These are phyloP conservation scores for Emergomyces orientalis DNA, from an alignment of 2,329 filamentous ascomycete genomes.

Conservation along the genomic window DNA sequence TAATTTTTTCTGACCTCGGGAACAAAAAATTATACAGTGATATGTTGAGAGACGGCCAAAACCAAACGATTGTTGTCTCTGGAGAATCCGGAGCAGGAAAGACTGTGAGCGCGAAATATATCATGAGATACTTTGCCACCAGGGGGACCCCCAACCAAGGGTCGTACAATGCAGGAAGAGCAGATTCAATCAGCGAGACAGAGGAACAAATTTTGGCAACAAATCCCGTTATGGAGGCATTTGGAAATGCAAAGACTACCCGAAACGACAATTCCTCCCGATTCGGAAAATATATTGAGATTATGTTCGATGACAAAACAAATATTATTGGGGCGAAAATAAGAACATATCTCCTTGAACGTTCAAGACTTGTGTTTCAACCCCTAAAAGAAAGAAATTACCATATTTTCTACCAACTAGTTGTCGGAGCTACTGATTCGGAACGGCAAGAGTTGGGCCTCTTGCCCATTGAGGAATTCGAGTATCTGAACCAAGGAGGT, in stretches of 20 bases:
- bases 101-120: slow-evolving; percentile 98
- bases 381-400: slow-evolving; percentile 97
- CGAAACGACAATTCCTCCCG: slow-evolving; percentile 98
- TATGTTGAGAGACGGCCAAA: slow-evolving; percentile 91
- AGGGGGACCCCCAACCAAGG: slow-evolving; percentile 86
- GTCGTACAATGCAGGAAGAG: slow-evolving; percentile 62
- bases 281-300: slow-evolving; percentile 99
- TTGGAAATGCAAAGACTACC: slow-evolving; percentile 99
- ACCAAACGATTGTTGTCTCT: slow-evolving; percentile 98
- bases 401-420: slow-evolving; percentile 96
- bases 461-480: slow-evolving; percentile 77
- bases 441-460: slow-evolving; percentile 73
- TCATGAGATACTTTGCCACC: slow-evolving; percentile 99
- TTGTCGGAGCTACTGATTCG: slow-evolving; percentile 78
- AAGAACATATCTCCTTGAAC: slow-evolving; percentile 86
- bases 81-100: slow-evolving; percentile 98
- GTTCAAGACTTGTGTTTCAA: slow-evolving; percentile 92
- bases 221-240: slow-evolving; percentile 99
- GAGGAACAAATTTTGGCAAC: slow-evolving; percentile 97
- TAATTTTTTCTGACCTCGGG: slow-evolving; percentile 6
- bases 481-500: slow-evolving; percentile 92
- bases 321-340: slow-evolving; percentile 98
- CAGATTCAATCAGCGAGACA: slow-evolving; percentile 86
- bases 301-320: slow-evolving; percentile 92
- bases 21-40: slow-evolving; percentile 48